A percentile compares a stretch with the other conserved stretches of the same genome.
These are phyloP conservation scores for Cinchona pubescens DNA, from an alignment of 257 asterid genomes.

Conservation along the genomic window DNA sequence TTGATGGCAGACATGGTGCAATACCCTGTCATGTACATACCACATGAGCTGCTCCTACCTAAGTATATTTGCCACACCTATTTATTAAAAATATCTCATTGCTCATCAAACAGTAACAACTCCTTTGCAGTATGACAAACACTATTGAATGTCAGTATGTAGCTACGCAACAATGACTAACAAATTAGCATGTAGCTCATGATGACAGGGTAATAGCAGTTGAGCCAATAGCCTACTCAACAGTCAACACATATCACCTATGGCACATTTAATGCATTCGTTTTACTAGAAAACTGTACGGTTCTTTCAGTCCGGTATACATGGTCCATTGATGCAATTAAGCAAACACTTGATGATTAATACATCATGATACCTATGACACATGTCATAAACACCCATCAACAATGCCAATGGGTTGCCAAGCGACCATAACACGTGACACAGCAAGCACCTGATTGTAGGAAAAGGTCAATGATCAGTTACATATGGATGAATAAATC, in stretches of 20 bases:
- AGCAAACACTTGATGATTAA: not conserved
- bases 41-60: too few species aligned
- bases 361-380: slow-evolving; percentile 64
- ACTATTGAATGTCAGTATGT: too few species aligned
- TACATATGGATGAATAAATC: not conserved
- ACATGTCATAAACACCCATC: slow-evolving; percentile 96
- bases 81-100: too few species aligned
- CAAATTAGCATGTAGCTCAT: too few species aligned
- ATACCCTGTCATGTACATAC: too few species aligned
- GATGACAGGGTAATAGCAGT: too few species aligned
- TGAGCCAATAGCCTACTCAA: too few species aligned
- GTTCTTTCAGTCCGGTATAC: not conserved
- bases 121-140: too few species aligned
- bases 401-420: slow-evolving; percentile 95
- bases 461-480: slow-evolving; percentile 17
- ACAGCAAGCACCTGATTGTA: slow-evolving; percentile 84
- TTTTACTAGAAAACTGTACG: not conserved
- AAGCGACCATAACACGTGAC: slow-evolving; percentile 91
- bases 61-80: too few species aligned
- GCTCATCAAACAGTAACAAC: too few species aligned
- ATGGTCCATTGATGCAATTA: not conserved
- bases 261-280: not conserved
- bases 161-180: too few species aligned
- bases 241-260: too few species aligned
- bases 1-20: not conserved